Base-by-base conservation (phyloP, 208 protist species). In the Endotrypanum monterogeii region DNA sequence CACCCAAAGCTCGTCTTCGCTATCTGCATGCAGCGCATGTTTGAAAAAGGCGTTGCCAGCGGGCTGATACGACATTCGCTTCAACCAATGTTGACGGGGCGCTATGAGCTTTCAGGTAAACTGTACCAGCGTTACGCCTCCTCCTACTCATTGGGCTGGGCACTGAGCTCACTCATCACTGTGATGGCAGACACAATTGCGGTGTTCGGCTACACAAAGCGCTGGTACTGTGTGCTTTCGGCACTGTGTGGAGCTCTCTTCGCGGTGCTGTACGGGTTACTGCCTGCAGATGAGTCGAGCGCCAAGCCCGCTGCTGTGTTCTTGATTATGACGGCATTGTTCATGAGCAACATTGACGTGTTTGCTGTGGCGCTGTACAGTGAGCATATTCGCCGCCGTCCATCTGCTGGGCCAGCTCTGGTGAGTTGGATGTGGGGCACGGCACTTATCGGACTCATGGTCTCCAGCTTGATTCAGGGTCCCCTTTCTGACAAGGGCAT, bases 331-430 rank as follows among this genome's bases (percentile, higher is more conserved):
- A 83, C 76, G n/a, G 66, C 65, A 30, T 83, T 88, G 39, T 79
- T 83, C 62, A 83, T 86, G 67, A 78, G 83, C n/a, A 88, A 86
- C 68, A 78, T 94, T 14, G 89, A 94, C 73, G 89, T 86, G 56
- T 83, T 94, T 12, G 86, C 85, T 4, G 75, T 89, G 46, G 89
- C 87, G 25, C 78, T 88, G 67, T 94, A 94, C 87, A 92, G 83
- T 67, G 81, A 85, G 25, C 73, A 86, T 52, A 86, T 94, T 41
- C 85, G 83, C 35, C 62, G 67, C 28, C 50, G 78, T 52, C 89
- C 89, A 12, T 61, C 52, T 44, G 60, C 73, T 23, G 86, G 87
- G 23, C 67, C 83, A 11, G 54, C 82, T 7, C 74, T 94, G 4
- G 85, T 94, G 51, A 88, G 81, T 44, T 94, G 84, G 84, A 72